Evolutionary conservation across 2,329 filamentous ascomycete genomes (phyloP), one percentile per base, ranked within the genome.

Genomic region (Onygena corvina): DNA sequence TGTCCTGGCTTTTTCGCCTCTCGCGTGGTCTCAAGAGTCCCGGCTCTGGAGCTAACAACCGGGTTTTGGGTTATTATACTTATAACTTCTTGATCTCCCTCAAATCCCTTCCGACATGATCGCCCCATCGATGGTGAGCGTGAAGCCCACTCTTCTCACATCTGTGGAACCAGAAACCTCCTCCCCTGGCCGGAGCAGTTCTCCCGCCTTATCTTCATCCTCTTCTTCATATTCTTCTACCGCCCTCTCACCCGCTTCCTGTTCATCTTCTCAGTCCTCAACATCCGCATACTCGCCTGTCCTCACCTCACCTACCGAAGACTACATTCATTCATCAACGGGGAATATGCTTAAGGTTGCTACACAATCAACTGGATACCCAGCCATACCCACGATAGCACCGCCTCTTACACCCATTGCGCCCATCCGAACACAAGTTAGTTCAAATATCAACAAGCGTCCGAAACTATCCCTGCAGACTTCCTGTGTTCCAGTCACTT

Each of bases 391-490:
- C 29, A 7, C 44, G 12, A 52, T 51, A 31, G 42, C 50, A 30
- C 52, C 54, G 47, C 47, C 52, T 44, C 33, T 49, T 14, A 48
- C 57, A 38, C 40, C 54, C 16, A 49, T 52, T 16, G 34, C 34
- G 12, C 34, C 34, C 20, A 40, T 40, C 18, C 36, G 36, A 12
- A 40, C 7, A 18, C 36, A 40, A 40, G 9, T 40, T 40, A 36
- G 25, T 31, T 18, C 47, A 8, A 49, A 11, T 46, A 42, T 42
- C 44, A 54, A 58, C 30, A 65, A 67, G 47, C 67, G 76, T 52
- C 79, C 79, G 1, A 80, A 79, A 62, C 70, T 82, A 46, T 77
- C 76, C 33, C 69, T 82, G 47, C 76, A 81, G 64, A 81, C 79
- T 9, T 64, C 72, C 9, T 64, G 66, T 36, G 61, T 71, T 1